Evolutionary conservation across 1,139 yeast species (phyloP).

Genomic region (Debaryomycetaceae sp.): DNA sequence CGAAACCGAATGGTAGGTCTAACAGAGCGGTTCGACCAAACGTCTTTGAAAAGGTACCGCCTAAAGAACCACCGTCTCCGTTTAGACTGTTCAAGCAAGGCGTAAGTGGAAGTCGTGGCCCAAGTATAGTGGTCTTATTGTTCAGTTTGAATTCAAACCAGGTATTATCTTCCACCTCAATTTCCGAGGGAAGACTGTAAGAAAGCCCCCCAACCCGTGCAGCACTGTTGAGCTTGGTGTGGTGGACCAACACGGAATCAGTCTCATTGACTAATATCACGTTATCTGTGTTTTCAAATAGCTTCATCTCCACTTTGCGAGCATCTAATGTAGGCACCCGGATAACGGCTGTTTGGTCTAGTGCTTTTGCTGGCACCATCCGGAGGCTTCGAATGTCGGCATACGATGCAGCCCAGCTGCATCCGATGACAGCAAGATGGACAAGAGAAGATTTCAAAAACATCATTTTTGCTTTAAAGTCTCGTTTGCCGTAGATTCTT

Average conservation of each 20-base stretch:
- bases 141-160: conserved; percentile 14
- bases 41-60: conserved; percentile 11
- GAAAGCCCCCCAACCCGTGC: conserved; percentile 11
- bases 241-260: conserved; percentile 13
- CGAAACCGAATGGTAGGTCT: conserved; percentile 13
- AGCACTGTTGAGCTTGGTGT: conserved; percentile 15
- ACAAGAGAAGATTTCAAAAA: too few relatives aligned
- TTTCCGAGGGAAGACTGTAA: conserved; percentile 5
- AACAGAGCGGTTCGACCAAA: conserved; percentile 13
- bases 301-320: conserved; percentile 1
- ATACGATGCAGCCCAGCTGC: background rate
- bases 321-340: background rate
- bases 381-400: conserved; percentile 5
- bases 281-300: conserved; percentile 9
- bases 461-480: too few relatives aligned
- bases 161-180: conserved; percentile 6
- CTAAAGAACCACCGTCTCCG: conserved; percentile 20
- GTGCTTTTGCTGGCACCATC: conserved; percentile 4
- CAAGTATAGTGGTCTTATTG: conserved; percentile 5
- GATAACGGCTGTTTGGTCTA: conserved; percentile 7
- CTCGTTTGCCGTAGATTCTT: background rate
- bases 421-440: background rate
- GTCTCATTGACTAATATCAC: conserved; percentile 12
- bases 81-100: conserved; percentile 16
- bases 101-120: conserved; percentile 13